phyloP scores from a whole-genome alignment of 768 basidiomycete species.

The Kwoniella sp. region DNA sequence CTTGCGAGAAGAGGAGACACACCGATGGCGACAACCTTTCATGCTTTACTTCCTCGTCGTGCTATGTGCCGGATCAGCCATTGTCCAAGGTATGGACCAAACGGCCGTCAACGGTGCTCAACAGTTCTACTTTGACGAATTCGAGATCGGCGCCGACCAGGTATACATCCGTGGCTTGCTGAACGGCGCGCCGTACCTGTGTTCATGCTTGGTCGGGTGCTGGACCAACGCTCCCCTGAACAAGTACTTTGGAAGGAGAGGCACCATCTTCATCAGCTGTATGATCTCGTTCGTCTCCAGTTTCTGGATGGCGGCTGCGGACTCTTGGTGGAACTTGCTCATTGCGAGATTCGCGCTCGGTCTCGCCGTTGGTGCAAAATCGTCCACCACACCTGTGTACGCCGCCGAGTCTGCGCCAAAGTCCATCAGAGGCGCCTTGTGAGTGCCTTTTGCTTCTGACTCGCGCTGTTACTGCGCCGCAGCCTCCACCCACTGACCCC shows the following conservation, averaged over 20 bases:
- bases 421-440: constrained; percentile 72
- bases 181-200: constrained; percentile 22
- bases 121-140: constrained; percentile 21
- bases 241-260: constrained; percentile 62
- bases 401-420: constrained; percentile 66
- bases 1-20: constrained; percentile 12
- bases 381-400: constrained; percentile 27
- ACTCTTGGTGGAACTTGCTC: constrained; percentile 66
- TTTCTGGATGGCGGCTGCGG: constrained; percentile 64
- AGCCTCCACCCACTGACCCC: no score
- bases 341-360: constrained; percentile 48
- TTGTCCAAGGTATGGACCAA: constrained; percentile 23
- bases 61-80: constrained; percentile 10
- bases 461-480: no score
- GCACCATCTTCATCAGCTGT: constrained; percentile 62
- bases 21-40: constrained; percentile 21
- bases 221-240: constrained; percentile 65
- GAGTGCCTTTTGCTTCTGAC: no score
- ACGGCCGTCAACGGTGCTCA: constrained; percentile 24
- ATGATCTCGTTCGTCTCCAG: constrained; percentile 55
- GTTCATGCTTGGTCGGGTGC: constrained; percentile 19
- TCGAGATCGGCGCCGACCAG: constrained; percentile 13
- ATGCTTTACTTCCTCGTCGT: constrained; percentile 13
- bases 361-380: constrained; percentile 52
- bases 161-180: constrained; percentile 16